Conservation (phyloP, 2,329 filamentous ascomycete genomes). For the Cercospora sp. region DNA sequence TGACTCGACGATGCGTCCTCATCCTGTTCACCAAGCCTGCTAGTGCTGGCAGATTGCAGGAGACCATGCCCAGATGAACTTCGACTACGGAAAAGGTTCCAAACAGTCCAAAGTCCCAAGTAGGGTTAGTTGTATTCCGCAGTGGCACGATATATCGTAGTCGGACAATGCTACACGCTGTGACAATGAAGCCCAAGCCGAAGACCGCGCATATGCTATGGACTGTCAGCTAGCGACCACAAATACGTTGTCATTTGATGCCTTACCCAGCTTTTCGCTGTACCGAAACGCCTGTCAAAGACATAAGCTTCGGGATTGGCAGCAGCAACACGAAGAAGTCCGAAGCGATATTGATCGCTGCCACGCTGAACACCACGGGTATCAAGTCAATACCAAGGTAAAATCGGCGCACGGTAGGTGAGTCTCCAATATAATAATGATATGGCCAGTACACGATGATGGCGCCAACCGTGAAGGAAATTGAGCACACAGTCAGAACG, state of each 20-base stretch:
- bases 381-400: slow-evolving; percentile 11
- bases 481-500: background rate
- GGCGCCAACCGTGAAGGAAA: slow-evolving; percentile 12
- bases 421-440: slow-evolving; percentile 16
- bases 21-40: slow-evolving; percentile 19
- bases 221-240: background rate
- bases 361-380: slow-evolving; percentile 7
- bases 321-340: slow-evolving; percentile 21
- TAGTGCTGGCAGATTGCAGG: slow-evolving; percentile 19
- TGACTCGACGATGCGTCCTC: background rate
- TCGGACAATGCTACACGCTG: slow-evolving; percentile 20
- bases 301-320: slow-evolving; percentile 20
- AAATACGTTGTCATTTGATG: background rate
- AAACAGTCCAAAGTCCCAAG: slow-evolving; percentile 21
- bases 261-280: slow-evolving; percentile 14
- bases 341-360: slow-evolving; percentile 14
- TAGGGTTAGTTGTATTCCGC: slow-evolving; percentile 17
- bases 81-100: slow-evolving; percentile 16
- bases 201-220: slow-evolving; percentile 19
- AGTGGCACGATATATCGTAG: slow-evolving; percentile 17
- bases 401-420: slow-evolving; percentile 12
- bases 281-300: slow-evolving; percentile 12
- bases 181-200: slow-evolving; percentile 19
- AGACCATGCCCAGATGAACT: slow-evolving; percentile 16
- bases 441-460: slow-evolving; percentile 13